These are phyloP conservation scores for Plasmopara viticola DNA, from an alignment of 352 stramenopile species.

Conservation along the genomic window DNA sequence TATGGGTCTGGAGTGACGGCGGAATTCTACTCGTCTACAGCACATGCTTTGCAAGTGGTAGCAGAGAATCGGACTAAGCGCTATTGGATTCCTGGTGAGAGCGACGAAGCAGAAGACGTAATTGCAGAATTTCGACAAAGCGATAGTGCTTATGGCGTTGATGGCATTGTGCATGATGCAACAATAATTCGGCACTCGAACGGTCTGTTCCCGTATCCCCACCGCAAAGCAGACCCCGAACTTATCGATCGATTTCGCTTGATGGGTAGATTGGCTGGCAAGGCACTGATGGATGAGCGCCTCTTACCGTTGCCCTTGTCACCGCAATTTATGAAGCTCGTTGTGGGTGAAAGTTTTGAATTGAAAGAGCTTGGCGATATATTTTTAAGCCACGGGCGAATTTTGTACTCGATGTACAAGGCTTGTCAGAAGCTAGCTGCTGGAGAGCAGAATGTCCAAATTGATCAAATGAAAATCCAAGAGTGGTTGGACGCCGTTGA, in stretches of 20 bases:
- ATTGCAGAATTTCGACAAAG: neutral
- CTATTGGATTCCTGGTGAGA: slow-evolving; percentile 61
- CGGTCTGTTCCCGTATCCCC: slow-evolving; percentile 67
- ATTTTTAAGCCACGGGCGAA: slow-evolving; percentile 58
- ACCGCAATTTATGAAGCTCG: slow-evolving; percentile 67
- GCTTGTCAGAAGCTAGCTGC: slow-evolving; percentile 27
- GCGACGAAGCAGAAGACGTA: slow-evolving; percentile 21
- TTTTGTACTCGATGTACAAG: slow-evolving; percentile 51
- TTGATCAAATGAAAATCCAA: slow-evolving; percentile 41
- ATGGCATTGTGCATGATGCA: slow-evolving; percentile 23
- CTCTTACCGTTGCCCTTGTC: slow-evolving; percentile 71
- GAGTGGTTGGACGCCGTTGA: slow-evolving; percentile 63
- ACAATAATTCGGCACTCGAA: slow-evolving; percentile 71
- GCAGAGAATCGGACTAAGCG: slow-evolving; percentile 37
- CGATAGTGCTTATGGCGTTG: slow-evolving; percentile 3
- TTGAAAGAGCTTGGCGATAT: slow-evolving; percentile 48
- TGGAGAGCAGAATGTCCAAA: slow-evolving; percentile 31
- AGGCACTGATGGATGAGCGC: slow-evolving; percentile 77
- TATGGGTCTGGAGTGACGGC: slow-evolving; percentile 82
- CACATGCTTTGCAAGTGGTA: slow-evolving; percentile 52
- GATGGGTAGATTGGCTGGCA: slow-evolving; percentile 74
- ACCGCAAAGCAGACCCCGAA: slow-evolving; percentile 22
- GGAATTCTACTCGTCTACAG: slow-evolving; percentile 78
- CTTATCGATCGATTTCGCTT: slow-evolving; percentile 71
- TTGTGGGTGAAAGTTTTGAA: slow-evolving; percentile 53